phyloP scores from a whole-genome alignment of 495 filamentous ascomycete species.

The Tuber aestivum region DNA sequence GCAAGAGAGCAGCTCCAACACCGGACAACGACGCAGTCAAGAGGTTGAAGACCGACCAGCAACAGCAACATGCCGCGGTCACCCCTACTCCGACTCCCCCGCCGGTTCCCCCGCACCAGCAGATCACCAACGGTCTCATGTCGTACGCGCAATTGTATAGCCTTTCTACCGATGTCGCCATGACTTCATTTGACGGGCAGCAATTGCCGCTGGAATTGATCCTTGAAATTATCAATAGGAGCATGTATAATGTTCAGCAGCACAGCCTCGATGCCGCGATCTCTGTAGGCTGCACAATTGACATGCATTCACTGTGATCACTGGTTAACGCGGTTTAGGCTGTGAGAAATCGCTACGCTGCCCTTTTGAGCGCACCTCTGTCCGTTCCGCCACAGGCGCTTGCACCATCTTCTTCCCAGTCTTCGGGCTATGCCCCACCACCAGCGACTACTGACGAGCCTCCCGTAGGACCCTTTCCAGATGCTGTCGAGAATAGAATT shows the following conservation, averaged over 20 bases:
- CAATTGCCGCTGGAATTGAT: conserved; percentile 67
- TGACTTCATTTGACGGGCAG: conserved; percentile 75
- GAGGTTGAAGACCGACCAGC: conserved; percentile 60
- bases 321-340: conserved; percentile 22
- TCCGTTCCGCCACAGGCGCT: conserved; percentile 9
- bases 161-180: conserved; percentile 63
- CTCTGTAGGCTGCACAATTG: conserved; percentile 23
- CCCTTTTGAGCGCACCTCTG: conserved; percentile 22
- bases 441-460: conserved; percentile 10
- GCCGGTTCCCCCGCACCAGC: conserved; percentile 48
- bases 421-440: conserved; percentile 7
- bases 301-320: not conserved
- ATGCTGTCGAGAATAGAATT: conserved; percentile 5
- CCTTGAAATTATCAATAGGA: conserved; percentile 62
- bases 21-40: conserved; percentile 63
- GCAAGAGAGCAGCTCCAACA: conserved; percentile 63
- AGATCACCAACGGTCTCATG: conserved; percentile 65
- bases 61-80: conserved; percentile 48
- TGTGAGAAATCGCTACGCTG: conserved; percentile 36
- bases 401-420: conserved; percentile 6
- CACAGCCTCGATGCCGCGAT: conserved; percentile 50
- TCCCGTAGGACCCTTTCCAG: conserved; percentile 6
- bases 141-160: conserved; percentile 77
- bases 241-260: conserved; percentile 38
- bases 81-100: conserved; percentile 50